Conservation (phyloP, 768 basidiomycete genomes). For the Kwoniella sp. region DNA sequence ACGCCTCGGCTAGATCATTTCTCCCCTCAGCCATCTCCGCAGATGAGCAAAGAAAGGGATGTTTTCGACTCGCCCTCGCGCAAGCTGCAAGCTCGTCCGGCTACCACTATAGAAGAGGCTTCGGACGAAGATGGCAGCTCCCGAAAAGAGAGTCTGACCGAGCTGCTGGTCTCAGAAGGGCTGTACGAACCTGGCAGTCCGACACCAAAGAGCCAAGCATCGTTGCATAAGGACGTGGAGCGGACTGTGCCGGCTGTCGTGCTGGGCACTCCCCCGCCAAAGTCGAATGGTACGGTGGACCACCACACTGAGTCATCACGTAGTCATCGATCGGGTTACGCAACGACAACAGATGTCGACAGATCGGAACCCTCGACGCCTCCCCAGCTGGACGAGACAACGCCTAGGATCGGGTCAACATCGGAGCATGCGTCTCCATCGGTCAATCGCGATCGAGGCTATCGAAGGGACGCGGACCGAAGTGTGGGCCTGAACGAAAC, state of each 20-base stretch:
- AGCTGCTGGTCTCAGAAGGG: constrained; percentile 31
- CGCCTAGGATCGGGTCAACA: background rate
- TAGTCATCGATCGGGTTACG: background rate
- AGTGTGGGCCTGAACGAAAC: background rate
- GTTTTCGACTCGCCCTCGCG: background rate
- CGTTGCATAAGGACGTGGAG: background rate
- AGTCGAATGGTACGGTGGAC: background rate
- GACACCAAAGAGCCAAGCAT: background rate
- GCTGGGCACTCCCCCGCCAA: constrained; percentile 33
- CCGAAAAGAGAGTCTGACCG: constrained; percentile 27
- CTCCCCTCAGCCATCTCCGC: too few species aligned
- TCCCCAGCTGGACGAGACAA: background rate
- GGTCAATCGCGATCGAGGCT: background rate
- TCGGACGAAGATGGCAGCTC: constrained; percentile 9
- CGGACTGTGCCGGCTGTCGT: constrained; percentile 38
- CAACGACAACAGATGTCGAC: background rate
- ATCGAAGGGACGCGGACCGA: too few species aligned
- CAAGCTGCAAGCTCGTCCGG: constrained; percentile 14
- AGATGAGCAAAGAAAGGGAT: too few species aligned
- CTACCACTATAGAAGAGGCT: constrained; percentile 23
- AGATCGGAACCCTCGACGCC: background rate
- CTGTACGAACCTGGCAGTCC: constrained; percentile 2
- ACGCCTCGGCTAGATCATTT: too few species aligned
- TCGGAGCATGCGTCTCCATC: constrained; percentile 5
- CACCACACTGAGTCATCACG: background rate